Conservation (phyloP, 257 asterid genomes). For the Solanum sitiens region DNA sequence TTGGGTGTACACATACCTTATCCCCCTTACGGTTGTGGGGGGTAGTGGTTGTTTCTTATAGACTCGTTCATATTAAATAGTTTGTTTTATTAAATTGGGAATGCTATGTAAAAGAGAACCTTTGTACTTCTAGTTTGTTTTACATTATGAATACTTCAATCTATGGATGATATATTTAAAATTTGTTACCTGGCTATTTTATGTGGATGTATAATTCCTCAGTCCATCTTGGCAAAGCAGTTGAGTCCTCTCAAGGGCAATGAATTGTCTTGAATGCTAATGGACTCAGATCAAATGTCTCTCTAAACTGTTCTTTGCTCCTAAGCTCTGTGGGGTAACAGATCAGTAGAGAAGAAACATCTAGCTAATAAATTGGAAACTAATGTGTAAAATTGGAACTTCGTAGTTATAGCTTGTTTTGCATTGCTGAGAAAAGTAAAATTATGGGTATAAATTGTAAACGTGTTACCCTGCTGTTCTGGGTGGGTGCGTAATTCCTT, state of each 20-base stretch:
- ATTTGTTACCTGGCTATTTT: background rate
- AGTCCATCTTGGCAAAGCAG: constrained; percentile 58
- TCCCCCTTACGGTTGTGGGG: background rate
- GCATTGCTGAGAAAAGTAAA: background rate
- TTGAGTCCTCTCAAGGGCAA: background rate
- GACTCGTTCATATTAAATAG: background rate
- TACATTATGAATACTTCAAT: background rate
- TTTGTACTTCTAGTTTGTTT: background rate
- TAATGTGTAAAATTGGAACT: background rate
- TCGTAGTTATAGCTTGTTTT: background rate
- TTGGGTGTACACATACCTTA: background rate
- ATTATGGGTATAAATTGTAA: background rate
- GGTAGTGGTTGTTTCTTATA: background rate
- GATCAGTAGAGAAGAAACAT: constrained; percentile 43
- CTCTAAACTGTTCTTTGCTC: constrained; percentile 36
- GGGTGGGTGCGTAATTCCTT: background rate
- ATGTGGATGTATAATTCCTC: background rate
- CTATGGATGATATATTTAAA: background rate
- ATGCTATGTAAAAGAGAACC: background rate
- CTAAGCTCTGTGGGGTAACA: constrained; percentile 22
- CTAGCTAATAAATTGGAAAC: background rate
- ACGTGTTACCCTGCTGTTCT: background rate
- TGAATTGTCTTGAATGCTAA: constrained; percentile 52
- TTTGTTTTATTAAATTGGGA: background rate
- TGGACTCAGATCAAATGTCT: constrained; percentile 31